These are phyloP conservation scores for Orbilia javanica DNA, from an alignment of 2,329 filamentous ascomycete species.

Conservation along the genomic window DNA sequence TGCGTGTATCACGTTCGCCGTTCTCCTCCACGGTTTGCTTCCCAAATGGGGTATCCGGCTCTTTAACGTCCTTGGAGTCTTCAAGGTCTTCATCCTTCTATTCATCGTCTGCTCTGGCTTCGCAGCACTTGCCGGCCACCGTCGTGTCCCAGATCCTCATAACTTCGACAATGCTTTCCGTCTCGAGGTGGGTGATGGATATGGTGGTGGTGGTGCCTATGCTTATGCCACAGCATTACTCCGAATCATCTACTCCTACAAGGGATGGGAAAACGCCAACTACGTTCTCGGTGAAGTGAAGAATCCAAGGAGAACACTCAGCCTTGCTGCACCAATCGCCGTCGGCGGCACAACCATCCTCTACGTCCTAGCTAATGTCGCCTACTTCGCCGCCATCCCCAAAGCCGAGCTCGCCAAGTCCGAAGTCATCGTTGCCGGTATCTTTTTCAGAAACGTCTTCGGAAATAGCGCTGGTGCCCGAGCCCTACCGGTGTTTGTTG, in stretches of 20 bases:
- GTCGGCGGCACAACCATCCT: slow-evolving; percentile 72
- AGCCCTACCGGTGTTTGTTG: slow-evolving; percentile 71
- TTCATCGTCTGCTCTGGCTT: slow-evolving; percentile 75
- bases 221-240: slow-evolving; percentile 73
- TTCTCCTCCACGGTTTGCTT: slow-evolving; percentile 69
- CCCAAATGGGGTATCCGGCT: slow-evolving; percentile 73
- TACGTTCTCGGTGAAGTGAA: slow-evolving; percentile 73
- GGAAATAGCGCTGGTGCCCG: slow-evolving; percentile 70
- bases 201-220: slow-evolving; percentile 69
- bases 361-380: slow-evolving; percentile 75
- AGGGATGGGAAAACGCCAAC: slow-evolving; percentile 75
- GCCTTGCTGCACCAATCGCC: slow-evolving; percentile 72
- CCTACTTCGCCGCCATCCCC: slow-evolving; percentile 75
- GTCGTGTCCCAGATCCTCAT: slow-evolving; percentile 68
- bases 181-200: slow-evolving; percentile 65
- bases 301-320: slow-evolving; percentile 70
- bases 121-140: slow-evolving; percentile 70
- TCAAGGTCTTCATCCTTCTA: slow-evolving; percentile 73
- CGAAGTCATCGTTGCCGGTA: slow-evolving; percentile 72
- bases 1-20: slow-evolving; percentile 71
- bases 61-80: slow-evolving; percentile 72
- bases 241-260: slow-evolving; percentile 73
- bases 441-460: slow-evolving; percentile 75
- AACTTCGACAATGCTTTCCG: slow-evolving; percentile 73
- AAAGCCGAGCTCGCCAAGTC: slow-evolving; percentile 72